These are phyloP conservation scores for Sesbania bispinosa DNA, from an alignment of 306 rosid species.

Conservation along the genomic window DNA sequence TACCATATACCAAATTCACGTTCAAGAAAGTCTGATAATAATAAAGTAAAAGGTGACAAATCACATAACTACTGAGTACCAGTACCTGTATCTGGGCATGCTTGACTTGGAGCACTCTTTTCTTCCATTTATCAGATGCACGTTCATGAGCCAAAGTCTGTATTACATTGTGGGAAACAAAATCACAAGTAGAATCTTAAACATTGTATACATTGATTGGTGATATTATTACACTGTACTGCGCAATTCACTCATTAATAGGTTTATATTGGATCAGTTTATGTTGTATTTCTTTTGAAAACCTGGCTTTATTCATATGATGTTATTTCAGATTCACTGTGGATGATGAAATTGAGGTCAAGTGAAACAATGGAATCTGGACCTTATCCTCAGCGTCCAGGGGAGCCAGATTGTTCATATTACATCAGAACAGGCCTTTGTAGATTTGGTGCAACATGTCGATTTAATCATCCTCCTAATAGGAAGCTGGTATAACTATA, in stretches of 20 bases:
- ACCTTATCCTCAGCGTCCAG: slow-evolving; percentile 77
- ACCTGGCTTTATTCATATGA: neutral
- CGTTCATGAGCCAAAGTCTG: neutral
- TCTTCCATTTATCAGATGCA: neutral
- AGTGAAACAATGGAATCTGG: slow-evolving; percentile 75
- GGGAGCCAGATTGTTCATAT: slow-evolving; percentile 91
- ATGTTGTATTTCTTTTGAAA: neutral
- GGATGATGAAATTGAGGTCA: slow-evolving; percentile 74
- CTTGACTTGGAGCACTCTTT: neutral
- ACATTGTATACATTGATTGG: neutral
- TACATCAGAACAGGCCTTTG: slow-evolving; percentile 92
- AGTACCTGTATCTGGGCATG: neutral
- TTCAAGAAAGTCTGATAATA: no score
- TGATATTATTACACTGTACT: neutral
- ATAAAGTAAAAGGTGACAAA: no score
- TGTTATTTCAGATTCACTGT: slow-evolving; percentile 66
- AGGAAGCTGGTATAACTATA: slow-evolving; percentile 85
- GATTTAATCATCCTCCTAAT: slow-evolving; percentile 90
- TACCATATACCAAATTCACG: no score
- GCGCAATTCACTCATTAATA: neutral
- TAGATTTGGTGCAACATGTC: slow-evolving; percentile 87
- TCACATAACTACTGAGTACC: no score
- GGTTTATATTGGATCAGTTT: neutral
- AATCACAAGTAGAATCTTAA: neutral
- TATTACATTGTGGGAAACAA: neutral